Conservation (phyloP, 441 rosid genomes). For the Biscutella laevigata region DNA sequence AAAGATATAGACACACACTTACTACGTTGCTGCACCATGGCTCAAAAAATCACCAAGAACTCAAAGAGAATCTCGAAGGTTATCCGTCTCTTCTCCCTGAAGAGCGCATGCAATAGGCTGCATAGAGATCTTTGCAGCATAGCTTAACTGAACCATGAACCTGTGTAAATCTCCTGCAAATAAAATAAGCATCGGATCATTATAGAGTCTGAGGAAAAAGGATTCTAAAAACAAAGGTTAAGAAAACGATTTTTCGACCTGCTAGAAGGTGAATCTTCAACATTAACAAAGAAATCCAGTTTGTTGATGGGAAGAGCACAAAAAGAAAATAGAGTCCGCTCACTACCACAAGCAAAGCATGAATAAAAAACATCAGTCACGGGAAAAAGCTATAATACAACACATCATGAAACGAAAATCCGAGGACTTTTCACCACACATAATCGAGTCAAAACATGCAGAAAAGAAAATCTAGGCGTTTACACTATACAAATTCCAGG, state of each 20-base stretch:
- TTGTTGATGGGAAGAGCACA: conserved; percentile 44
- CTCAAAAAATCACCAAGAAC: conserved; percentile 45
- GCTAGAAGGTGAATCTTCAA: conserved; percentile 36
- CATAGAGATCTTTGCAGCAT: conserved; percentile 43
- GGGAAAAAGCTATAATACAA: too few relatives aligned
- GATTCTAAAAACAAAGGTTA: background rate
- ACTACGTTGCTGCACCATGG: conserved; percentile 54
- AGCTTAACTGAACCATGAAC: conserved; percentile 41
- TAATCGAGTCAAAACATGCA: too few relatives aligned
- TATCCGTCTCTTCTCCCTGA: conserved; percentile 40
- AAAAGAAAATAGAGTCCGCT: conserved; percentile 40
- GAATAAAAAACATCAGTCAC: too few relatives aligned
- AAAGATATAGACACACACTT: conserved; percentile 16
- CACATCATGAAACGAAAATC: too few relatives aligned
- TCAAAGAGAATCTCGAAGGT: conserved; percentile 39
- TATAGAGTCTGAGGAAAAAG: background rate
- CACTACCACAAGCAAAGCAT: conserved; percentile 57
- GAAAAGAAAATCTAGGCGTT: too few relatives aligned
- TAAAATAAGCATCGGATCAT: background rate
- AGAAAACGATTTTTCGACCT: conserved; percentile 26
- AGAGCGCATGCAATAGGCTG: conserved; percentile 43
- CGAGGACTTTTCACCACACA: too few relatives aligned
- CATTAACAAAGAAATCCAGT: conserved; percentile 41
- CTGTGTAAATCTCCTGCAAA: conserved; percentile 19
- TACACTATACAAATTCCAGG: too few relatives aligned